Percentiles rank a stretch among this genome's conserved stretches.
These are phyloP conservation scores for Coffea humblotiana DNA, from an alignment of 305 asterid genomes.

Conservation along the genomic window DNA sequence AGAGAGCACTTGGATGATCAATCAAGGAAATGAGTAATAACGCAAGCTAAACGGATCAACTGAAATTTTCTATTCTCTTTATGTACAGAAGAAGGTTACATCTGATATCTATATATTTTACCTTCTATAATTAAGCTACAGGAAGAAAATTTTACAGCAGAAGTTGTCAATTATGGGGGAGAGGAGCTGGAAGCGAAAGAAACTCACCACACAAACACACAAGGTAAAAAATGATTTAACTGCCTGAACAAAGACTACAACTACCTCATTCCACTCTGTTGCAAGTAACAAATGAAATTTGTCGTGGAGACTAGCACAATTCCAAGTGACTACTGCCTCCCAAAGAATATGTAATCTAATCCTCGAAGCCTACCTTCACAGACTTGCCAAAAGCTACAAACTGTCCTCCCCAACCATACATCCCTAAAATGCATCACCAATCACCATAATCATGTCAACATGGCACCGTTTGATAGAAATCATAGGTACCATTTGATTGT, in stretches of 20 bases:
- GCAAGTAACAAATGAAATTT: slow-evolving; percentile 54
- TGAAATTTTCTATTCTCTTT: slow-evolving; percentile 20
- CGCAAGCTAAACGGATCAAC: slow-evolving; percentile 9
- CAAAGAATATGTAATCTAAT: slow-evolving; percentile 67
- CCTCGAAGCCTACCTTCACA: slow-evolving; percentile 36
- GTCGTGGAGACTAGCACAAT: slow-evolving; percentile 47
- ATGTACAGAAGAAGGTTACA: slow-evolving; percentile 27
- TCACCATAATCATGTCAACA: slow-evolving; percentile 19
- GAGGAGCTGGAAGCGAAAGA: slow-evolving; percentile 24
- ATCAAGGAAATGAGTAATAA: background rate
- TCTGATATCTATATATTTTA: slow-evolving; percentile 8
- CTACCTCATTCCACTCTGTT: slow-evolving; percentile 43
- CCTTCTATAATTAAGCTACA: slow-evolving; percentile 26
- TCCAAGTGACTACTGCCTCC: slow-evolving; percentile 50
- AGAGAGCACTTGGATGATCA: background rate
- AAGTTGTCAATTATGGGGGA: slow-evolving; percentile 25
- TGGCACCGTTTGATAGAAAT: slow-evolving; percentile 13
- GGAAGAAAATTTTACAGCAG: slow-evolving; percentile 51
- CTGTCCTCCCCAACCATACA: slow-evolving; percentile 30
- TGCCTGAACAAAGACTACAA: slow-evolving; percentile 37
- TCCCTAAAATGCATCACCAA: slow-evolving; percentile 21
- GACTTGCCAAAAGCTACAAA: slow-evolving; percentile 38
- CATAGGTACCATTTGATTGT: slow-evolving; percentile 20
- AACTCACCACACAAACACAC: slow-evolving; percentile 31
- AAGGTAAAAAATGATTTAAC: slow-evolving; percentile 35